Conservation (phyloP, 352 stramenopile species). For the Pythium grandisporangium region DNA sequence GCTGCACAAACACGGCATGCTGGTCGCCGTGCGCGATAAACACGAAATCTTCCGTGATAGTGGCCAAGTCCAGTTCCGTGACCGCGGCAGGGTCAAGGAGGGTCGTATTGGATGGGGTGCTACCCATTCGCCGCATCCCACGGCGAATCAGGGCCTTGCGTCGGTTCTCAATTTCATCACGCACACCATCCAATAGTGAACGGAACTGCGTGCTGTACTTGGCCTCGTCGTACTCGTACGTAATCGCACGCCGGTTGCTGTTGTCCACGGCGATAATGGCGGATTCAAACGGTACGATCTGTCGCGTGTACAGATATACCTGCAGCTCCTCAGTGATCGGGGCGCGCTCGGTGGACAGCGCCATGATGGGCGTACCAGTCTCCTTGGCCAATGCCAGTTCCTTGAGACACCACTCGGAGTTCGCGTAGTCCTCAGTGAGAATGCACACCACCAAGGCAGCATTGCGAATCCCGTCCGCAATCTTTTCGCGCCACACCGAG, state of each 20-base stretch:
- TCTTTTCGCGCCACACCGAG: constrained; percentile 75
- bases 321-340: constrained; percentile 65
- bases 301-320: constrained; percentile 77
- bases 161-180: constrained; percentile 65
- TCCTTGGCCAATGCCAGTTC: constrained; percentile 71
- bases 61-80: constrained; percentile 13
- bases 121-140: constrained; percentile 15
- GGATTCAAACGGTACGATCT: constrained; percentile 75
- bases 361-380: constrained; percentile 52
- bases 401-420: constrained; percentile 75
- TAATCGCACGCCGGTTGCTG: constrained; percentile 42
- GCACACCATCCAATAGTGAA: constrained; percentile 57
- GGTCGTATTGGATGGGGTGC: constrained; percentile 3
- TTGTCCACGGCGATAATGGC: constrained; percentile 52
- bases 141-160: constrained; percentile 35
- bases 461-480: constrained; percentile 70
- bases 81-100: constrained; percentile 7
- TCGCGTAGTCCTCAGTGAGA: constrained; percentile 61
- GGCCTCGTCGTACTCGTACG: constrained; percentile 59
- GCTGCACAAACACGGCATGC: constrained; percentile 51
- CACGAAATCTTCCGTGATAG: constrained; percentile 39
- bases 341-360: constrained; percentile 48
- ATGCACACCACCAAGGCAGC: constrained; percentile 62
- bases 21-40: constrained; percentile 70
- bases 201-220: constrained; percentile 45